phyloP scores from a whole-genome alignment of 768 basidiomycete species.

The Mycena albidolilacea region DNA sequence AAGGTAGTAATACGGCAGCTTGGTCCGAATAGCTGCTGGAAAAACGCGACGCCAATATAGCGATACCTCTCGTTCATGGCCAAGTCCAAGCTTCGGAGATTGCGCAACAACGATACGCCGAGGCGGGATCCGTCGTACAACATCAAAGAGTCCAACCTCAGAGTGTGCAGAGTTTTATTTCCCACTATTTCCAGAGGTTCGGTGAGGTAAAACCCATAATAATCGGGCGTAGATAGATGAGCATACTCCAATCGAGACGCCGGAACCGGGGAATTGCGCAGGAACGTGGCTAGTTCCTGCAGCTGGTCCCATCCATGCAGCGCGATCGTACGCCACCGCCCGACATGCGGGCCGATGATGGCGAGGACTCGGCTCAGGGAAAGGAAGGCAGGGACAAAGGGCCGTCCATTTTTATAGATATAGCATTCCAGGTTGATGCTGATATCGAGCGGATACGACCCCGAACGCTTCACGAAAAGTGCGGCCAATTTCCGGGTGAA shows the following conservation, averaged over 20 bases:
- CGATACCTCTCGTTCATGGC: neutral
- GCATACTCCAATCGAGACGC: conserved; percentile 5
- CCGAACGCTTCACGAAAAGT: neutral
- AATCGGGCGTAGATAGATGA: neutral
- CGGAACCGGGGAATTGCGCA: neutral
- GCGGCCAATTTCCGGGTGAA: conserved; percentile 2
- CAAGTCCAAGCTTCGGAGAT: neutral
- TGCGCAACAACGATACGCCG: neutral
- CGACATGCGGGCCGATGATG: conserved; percentile 17
- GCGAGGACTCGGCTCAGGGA: neutral
- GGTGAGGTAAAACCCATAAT: neutral
- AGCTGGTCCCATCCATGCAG: conserved; percentile 1
- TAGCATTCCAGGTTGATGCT: neutral
- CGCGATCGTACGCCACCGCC: conserved; percentile 6
- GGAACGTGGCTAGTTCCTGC: neutral
- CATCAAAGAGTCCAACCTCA: neutral
- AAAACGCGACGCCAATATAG: neutral
- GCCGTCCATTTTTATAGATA: neutral
- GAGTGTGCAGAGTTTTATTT: neutral
- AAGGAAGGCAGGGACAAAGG: neutral
- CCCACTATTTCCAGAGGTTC: neutral
- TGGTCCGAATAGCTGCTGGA: neutral
- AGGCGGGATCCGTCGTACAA: neutral
- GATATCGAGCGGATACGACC: neutral
- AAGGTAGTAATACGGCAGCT: neutral